phyloP scores from a whole-genome alignment of 257 asterid genomes.

The Penstemon newberryi region DNA sequence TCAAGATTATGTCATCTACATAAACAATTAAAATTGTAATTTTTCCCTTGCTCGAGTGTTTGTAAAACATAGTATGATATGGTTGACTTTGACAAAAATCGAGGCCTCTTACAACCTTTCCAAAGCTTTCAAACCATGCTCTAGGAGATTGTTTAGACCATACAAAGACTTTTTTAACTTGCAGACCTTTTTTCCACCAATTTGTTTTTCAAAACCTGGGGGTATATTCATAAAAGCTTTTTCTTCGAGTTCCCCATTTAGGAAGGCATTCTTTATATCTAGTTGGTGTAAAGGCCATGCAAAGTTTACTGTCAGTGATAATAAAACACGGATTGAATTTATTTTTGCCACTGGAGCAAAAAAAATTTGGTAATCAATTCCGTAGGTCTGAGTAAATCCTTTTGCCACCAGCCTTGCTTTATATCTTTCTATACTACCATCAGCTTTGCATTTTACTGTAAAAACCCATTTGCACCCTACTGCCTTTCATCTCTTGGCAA shows the following conservation, averaged over 20 bases:
- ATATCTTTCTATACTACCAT: background rate
- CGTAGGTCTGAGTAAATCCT: background rate
- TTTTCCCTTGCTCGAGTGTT: background rate
- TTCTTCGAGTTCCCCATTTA: too few relatives aligned
- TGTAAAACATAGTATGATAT: background rate
- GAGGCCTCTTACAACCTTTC: background rate
- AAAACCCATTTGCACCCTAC: background rate
- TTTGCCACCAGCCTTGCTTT: background rate
- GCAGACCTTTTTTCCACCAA: background rate
- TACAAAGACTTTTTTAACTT: background rate
- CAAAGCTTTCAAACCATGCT: background rate
- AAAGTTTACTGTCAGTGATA: too few relatives aligned
- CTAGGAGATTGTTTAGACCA: background rate
- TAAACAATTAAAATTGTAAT: background rate
- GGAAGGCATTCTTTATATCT: too few relatives aligned
- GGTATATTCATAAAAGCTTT: too few relatives aligned
- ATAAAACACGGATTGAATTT: too few relatives aligned
- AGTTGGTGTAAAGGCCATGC: too few relatives aligned
- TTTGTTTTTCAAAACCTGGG: too few relatives aligned
- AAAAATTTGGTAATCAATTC: background rate
- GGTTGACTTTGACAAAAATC: background rate
- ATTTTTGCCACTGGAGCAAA: background rate
- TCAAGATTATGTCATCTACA: background rate
- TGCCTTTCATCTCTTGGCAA: background rate
- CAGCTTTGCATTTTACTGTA: background rate